Evolutionary conservation across 2,329 filamentous ascomycete genomes (phyloP).

Genomic region (Aspergillus terreus): DNA sequence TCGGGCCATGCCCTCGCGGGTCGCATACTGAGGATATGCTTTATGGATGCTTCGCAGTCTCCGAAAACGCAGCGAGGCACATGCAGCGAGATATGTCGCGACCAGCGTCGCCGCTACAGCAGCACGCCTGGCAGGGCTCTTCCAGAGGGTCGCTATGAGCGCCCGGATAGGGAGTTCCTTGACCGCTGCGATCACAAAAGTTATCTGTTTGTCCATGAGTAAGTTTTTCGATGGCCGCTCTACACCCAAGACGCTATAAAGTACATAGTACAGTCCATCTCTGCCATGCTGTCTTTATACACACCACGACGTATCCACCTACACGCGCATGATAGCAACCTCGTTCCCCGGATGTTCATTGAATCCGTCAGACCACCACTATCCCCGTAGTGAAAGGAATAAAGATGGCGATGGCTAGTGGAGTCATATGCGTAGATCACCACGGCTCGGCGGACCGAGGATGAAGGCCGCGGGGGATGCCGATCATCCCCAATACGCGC

Average conservation of each 20-base stretch:
- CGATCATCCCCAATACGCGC: conserved; percentile 1
- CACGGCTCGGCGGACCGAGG: neutral
- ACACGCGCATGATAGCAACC: neutral
- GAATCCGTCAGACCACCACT: neutral
- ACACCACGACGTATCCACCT: neutral
- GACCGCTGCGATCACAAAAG: neutral
- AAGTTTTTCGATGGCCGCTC: neutral
- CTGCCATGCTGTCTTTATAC: neutral
- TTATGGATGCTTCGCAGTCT: conserved; percentile 33
- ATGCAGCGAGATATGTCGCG: conserved; percentile 19
- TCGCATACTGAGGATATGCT: conserved; percentile 40
- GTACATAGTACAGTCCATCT: neutral
- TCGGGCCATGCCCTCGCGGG: conserved; percentile 38
- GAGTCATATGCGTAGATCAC: conserved; percentile 5
- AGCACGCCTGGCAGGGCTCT: conserved; percentile 4
- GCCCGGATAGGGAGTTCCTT: conserved; percentile 5
- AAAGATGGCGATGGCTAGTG: neutral
- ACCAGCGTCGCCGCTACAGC: conserved; percentile 3
- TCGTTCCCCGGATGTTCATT: neutral
- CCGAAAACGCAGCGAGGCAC: conserved; percentile 24
- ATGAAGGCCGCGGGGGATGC: neutral
- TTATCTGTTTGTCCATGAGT: conserved; percentile 8
- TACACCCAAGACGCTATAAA: neutral
- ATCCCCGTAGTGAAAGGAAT: neutral
- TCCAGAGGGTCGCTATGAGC: conserved; percentile 4